Evolutionary conservation across 1,139 yeast species (phyloP).

Genomic region (Blastobotrys apis): DNA sequence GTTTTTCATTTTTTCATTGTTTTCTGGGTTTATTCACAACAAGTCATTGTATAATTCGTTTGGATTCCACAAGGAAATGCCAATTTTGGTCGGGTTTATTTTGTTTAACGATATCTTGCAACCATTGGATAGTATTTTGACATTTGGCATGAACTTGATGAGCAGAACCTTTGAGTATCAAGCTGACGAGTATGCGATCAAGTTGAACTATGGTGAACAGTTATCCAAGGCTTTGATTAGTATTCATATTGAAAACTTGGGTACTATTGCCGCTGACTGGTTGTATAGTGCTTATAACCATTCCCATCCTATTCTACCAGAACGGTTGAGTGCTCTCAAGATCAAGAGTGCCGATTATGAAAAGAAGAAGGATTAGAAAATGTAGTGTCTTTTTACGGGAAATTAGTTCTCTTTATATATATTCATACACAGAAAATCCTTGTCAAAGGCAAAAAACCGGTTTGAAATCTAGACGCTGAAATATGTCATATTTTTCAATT

Average conservation of each 20-base stretch:
- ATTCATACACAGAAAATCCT: too few relatives aligned
- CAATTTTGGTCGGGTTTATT: constrained; percentile 74
- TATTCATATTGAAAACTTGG: constrained; percentile 73
- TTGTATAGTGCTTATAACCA: constrained; percentile 83
- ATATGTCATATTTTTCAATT: too few relatives aligned
- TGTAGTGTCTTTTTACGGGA: too few relatives aligned
- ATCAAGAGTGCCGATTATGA: constrained; percentile 14
- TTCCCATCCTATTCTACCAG: constrained; percentile 87
- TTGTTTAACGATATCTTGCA: constrained; percentile 59
- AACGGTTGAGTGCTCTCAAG: constrained; percentile 69
- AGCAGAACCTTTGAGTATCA: constrained; percentile 87
- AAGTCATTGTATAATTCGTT: constrained; percentile 69
- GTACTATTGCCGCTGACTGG: constrained; percentile 84
- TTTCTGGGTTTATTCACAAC: constrained; percentile 77
- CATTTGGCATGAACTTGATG: constrained; percentile 62
- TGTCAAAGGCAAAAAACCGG: too few relatives aligned
- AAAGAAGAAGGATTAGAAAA: constrained; percentile 16
- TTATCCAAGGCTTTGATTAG: constrained; percentile 70
- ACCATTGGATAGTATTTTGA: constrained; percentile 68
- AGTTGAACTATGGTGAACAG: constrained; percentile 64
- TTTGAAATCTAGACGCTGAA: too few relatives aligned
- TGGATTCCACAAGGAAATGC: constrained; percentile 64
- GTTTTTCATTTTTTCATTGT: constrained; percentile 61
- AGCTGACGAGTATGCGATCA: constrained; percentile 82
- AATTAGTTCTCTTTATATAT: too few relatives aligned